Evolutionary conservation across 2,329 filamentous ascomycete species (phyloP).

Genomic region (Pseudocercospora fijiensis): DNA sequence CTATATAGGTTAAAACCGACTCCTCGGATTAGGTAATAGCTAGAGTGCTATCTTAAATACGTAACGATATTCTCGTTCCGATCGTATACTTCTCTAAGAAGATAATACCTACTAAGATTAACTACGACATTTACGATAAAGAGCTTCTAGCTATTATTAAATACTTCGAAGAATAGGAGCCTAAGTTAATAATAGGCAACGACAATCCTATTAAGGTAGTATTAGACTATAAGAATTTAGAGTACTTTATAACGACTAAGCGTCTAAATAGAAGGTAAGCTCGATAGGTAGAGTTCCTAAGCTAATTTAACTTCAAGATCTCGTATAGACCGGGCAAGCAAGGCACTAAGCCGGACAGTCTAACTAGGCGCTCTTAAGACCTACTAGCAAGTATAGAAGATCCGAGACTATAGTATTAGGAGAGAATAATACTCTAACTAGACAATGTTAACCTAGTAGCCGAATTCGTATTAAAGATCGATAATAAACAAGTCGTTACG

Average conservation of each 20-base stretch:
- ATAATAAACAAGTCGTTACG: neutral
- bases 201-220: neutral
- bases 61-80: neutral
- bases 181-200: neutral
- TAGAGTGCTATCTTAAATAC: neutral
- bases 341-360: neutral
- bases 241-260: neutral
- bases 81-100: constrained; percentile 18
- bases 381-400: neutral
- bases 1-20: neutral
- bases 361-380: neutral
- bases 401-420: neutral
- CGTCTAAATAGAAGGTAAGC: no score
- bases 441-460: neutral
- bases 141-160: constrained; percentile 33
- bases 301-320: neutral
- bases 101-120: constrained; percentile 12
- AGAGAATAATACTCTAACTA: neutral
- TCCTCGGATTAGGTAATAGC: neutral
- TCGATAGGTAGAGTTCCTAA: no score
- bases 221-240: neutral
- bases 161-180: constrained; percentile 8
- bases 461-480: neutral
- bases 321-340: neutral
- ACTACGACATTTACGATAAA: constrained; percentile 22